Base-by-base conservation (phyloP, 495 filamentous ascomycete genomes). In the Neurospora sp. region DNA sequence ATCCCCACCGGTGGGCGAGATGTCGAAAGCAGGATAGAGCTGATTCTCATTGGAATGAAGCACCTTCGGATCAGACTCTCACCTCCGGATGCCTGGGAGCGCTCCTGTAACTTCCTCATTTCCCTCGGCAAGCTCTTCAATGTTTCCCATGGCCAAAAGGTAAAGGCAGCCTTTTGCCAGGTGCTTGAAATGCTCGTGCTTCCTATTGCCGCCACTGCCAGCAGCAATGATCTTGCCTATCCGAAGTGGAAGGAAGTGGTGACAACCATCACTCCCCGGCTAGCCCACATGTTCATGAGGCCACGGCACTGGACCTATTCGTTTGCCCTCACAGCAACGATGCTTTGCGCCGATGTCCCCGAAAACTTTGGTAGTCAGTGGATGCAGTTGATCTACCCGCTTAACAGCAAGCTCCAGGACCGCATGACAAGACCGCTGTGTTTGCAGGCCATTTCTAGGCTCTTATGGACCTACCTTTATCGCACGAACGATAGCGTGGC, bases 381-480 rank as follows among this genome's bases (percentile, higher is more conserved):
- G 96, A 85, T 94, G 35, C 90, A 93, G 44, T 82, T 97, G 71
- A 86, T 96, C 27, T 86, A 91, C 44, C 89, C 90, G 44, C 85
- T 96, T 18, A 92, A 94, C 66, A 84, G 91, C 14, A 91, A 89
- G 76, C 84, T 97, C 39, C 97, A 96, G 76, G 96, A 98, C 79
- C 89, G 94, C 37, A 86, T 86, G 59, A 90, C 92, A 11, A 88
- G 92, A 77, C 90, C 91, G n/a, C 86, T 91, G 31, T 94, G 92
- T 69, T 86, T 99, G 42, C 92, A 97, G 76, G 94, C 93, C 18
- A 90, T 98, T 59, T 97, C 94, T 46, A 90, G 94, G 72, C 85
- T 99, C n/a, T 84, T 97, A 4, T 99, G 96, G 96, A 94, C 93
- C 1, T 99, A 97, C 82, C 87, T 98, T 35, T 97, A 97, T 80